phyloP scores from a whole-genome alignment of 495 filamentous ascomycete species.

The Aspergillus taichungensis region DNA sequence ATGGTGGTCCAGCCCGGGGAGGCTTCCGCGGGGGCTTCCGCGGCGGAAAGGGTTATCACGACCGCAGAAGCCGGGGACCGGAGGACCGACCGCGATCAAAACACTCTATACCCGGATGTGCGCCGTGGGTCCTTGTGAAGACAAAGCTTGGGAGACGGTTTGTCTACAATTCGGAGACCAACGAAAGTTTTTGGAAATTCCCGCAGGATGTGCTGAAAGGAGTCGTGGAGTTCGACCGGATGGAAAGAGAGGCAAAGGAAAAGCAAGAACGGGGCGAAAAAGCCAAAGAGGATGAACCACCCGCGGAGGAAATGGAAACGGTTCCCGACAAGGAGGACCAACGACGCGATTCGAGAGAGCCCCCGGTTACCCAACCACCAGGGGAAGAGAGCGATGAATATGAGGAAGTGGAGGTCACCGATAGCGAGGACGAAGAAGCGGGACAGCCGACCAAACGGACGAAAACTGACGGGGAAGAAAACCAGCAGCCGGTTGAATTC shows the following conservation, averaged over 20 bases:
- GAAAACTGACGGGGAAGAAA: constrained; percentile 47
- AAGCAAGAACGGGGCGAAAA: constrained; percentile 31
- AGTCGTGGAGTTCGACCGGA: constrained; percentile 60
- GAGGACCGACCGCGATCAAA: constrained; percentile 76
- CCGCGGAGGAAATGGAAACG: constrained; percentile 1
- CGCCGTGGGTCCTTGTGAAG: constrained; percentile 87
- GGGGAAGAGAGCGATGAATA: constrained; percentile 57
- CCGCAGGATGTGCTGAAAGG: constrained; percentile 74
- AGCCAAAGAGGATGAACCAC: constrained; percentile 18
- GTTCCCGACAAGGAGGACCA: background rate
- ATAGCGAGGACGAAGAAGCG: constrained; percentile 49
- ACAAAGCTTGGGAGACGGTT: constrained; percentile 85
- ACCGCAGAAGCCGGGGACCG: constrained; percentile 49
- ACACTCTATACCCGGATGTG: constrained; percentile 65
- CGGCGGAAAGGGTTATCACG: constrained; percentile 43
- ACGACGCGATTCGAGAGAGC: constrained; percentile 1
- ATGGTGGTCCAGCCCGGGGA: constrained; percentile 24
- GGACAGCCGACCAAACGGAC: constrained; percentile 55
- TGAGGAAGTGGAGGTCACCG: constrained; percentile 83
- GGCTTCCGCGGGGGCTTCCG: constrained; percentile 42
- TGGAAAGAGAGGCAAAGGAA: constrained; percentile 43
- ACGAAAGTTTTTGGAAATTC: constrained; percentile 88
- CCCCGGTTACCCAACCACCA: constrained; percentile 2
- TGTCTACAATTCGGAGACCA: constrained; percentile 72
- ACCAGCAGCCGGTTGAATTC: constrained; percentile 67